Evolutionary conservation across 1,139 yeast genomes (phyloP).

Genomic region (Magnusiomyces suaveolens): DNA sequence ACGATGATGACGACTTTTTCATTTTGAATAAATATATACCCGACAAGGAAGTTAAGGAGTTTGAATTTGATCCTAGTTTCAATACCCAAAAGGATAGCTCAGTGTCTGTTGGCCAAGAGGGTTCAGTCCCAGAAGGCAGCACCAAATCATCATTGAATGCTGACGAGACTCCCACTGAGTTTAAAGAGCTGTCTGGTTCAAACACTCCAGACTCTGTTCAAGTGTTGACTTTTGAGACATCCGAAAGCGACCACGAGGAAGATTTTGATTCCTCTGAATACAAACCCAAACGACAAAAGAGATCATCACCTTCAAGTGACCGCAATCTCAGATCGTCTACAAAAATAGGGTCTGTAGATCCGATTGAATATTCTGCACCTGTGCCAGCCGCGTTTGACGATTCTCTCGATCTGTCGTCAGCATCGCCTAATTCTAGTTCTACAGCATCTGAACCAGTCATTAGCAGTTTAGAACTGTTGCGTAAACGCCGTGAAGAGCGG

Average conservation of each 20-base stretch:
- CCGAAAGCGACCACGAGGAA: not conserved
- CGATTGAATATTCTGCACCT: too few relatives aligned
- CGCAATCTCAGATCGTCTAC: not conserved
- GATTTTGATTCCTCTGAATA: not conserved
- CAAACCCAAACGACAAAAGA: not conserved
- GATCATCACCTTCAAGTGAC: not conserved
- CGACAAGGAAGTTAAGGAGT: not conserved
- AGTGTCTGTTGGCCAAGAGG: not conserved
- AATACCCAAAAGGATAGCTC: not conserved
- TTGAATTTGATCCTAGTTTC: not conserved
- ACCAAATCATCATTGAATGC: not conserved
- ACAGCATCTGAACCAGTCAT: not conserved
- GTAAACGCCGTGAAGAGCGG: not conserved
- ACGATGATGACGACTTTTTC: conserved; percentile 1
- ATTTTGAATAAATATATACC: not conserved
- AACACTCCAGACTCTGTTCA: not conserved
- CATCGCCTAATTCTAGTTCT: not conserved
- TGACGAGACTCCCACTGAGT: not conserved
- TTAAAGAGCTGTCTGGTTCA: too few relatives aligned
- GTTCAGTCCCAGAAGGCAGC: not conserved
- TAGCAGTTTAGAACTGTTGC: not conserved
- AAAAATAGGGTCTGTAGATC: not conserved
- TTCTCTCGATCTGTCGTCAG: not conserved
- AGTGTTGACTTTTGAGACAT: not conserved
- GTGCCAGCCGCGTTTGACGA: too few relatives aligned